Base-by-base conservation (phyloP, 345 rosid species). In the Orychophragmus violaceus region DNA sequence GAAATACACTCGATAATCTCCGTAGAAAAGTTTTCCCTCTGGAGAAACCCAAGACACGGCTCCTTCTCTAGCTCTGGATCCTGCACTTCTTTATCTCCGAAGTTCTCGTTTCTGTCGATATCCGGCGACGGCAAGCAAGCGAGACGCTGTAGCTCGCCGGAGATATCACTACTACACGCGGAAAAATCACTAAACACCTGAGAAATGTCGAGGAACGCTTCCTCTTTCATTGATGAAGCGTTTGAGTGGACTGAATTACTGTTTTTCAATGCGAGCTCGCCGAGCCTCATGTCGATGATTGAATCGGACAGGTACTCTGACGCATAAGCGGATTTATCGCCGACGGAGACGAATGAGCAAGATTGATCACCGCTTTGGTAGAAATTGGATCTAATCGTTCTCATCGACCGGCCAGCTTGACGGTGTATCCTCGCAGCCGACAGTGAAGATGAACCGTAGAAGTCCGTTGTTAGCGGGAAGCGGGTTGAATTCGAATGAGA, bases 1-100 rank as follows among this genome's bases (percentile, higher is more conserved):
- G 97, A 90, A 42, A 90, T 90, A 75, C 89, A 79, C 80, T 94
- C 99, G 5, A 90, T 85, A 42, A 94, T 90, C 79, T 94, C 99
- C 6, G 95, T 85, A 0, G 97, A 94, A 78, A 94, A 94, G 51
- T 42, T 80, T 59, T 90, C 97, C 33, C 97, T 82, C 79, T 84
- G 85, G 8, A 94, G 77, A 62, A 93, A 89, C 18, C 97, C 97
- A 0, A 71, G 36, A 68, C 98, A 92, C 0, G 98, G 98, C 70
- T 87, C 97, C 27, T 58, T 80, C 75, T 79, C 95, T 10, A 70
- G 22, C 28, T 64, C 76, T 41, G 55, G 54, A 65, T 71, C 67
- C 46, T 14, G 51, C 1, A n/a, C 36, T 37, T 53, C 58, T 13
- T 18, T 13, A 13, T 59, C 66, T 66, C 44, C 71, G 29, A 8